Percentiles rank a stretch among this genome's conserved stretches.
These are phyloP conservation scores for Brassica balearica DNA, from an alignment of 441 rosid species.

Conservation along the genomic window DNA sequence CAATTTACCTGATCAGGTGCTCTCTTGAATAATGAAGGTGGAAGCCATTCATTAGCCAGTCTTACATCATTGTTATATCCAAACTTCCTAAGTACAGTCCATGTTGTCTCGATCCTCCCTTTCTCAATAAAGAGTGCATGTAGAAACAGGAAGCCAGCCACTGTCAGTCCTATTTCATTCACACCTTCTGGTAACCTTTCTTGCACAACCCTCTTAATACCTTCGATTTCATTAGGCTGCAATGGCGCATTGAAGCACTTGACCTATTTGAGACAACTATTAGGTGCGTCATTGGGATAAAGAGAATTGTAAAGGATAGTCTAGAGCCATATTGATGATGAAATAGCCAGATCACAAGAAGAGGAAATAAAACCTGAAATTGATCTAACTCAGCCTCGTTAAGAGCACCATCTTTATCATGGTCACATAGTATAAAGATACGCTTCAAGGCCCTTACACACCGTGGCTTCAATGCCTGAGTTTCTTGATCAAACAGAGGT, in stretches of 20 bases:
- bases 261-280: conserved; percentile 61
- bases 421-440: conserved; percentile 93
- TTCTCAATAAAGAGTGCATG: conserved; percentile 95
- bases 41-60: conserved; percentile 84
- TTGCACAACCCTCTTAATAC: conserved; percentile 89
- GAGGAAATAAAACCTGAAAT: conserved; percentile 69
- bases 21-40: conserved; percentile 64
- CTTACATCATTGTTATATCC: conserved; percentile 92
- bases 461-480: conserved; percentile 85
- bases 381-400: conserved; percentile 89
- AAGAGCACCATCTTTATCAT: conserved; percentile 90
- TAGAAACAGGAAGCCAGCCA: conserved; percentile 92
- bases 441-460: conserved; percentile 97
- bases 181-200: conserved; percentile 92
- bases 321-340: background rate
- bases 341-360: conserved; percentile 8
- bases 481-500: conserved; percentile 92
- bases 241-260: conserved; percentile 93
- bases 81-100: conserved; percentile 91
- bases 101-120: conserved; percentile 95
- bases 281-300: conserved; percentile 40
- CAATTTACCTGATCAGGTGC: conserved; percentile 86
- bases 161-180: conserved; percentile 84
- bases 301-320: background rate
- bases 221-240: conserved; percentile 92